A percentile compares a stretch with the other conserved stretches of the same genome.
phyloP scores from a whole-genome alignment of 2,329 filamentous ascomycete species.

The Falciphora oryzae region DNA sequence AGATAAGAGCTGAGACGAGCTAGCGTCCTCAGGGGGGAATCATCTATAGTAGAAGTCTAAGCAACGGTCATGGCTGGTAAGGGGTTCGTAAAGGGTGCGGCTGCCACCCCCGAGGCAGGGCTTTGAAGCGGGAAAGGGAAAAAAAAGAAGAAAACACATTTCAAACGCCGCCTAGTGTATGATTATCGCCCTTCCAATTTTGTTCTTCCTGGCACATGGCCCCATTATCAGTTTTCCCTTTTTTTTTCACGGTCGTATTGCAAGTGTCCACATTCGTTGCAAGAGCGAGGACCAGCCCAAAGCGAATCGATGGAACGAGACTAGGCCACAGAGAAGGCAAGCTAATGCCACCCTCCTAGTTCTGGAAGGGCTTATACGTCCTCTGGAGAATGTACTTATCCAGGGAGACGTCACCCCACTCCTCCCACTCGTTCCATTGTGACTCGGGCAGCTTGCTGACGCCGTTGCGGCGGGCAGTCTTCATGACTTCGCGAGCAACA shows the following conservation, averaged over 20 bases:
- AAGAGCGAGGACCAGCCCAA: neutral
- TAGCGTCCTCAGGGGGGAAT: neutral
- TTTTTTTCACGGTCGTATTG: neutral
- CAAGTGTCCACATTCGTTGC: too few species aligned
- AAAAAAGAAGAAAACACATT: neutral
- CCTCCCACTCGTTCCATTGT: slow-evolving; percentile 67
- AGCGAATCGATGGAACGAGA: neutral
- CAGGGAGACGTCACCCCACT: slow-evolving; percentile 61
- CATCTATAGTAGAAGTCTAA: neutral
- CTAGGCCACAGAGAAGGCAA: neutral
- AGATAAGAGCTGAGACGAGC: neutral
- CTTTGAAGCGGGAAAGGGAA: neutral
- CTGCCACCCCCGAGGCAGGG: neutral
- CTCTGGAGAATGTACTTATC: slow-evolving; percentile 53
- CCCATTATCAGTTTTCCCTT: neutral
- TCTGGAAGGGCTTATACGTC: slow-evolving; percentile 51
- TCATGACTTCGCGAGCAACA: slow-evolving; percentile 89
- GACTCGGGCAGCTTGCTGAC: slow-evolving; percentile 64
- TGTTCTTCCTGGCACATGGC: neutral
- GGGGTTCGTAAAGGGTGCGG: neutral
- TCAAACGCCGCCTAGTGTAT: neutral
- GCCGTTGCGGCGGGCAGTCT: slow-evolving; percentile 76
- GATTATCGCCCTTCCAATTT: neutral
- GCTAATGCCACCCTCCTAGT: neutral
- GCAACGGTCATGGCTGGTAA: neutral